A percentile compares a stretch with the other conserved stretches of the same genome.
These are phyloP conservation scores for Candida dendrica DNA, from an alignment of 805 yeast genomes.

Conservation along the genomic window DNA sequence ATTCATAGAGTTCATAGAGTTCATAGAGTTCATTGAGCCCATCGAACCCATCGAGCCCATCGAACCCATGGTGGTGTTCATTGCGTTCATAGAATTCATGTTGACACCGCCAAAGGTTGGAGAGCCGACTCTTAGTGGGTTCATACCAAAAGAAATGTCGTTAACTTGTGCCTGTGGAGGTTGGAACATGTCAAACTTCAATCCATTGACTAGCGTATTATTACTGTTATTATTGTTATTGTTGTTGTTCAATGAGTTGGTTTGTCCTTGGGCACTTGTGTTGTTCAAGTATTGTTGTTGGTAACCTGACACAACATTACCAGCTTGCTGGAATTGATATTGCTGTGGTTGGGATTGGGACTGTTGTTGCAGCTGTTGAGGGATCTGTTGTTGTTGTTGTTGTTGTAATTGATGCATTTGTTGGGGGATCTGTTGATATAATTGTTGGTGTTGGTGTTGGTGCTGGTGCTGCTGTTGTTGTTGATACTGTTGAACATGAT, in stretches of 20 bases:
- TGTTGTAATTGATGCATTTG: slow-evolving; percentile 6
- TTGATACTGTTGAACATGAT: background rate
- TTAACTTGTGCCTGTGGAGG: background rate
- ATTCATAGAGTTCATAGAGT: background rate
- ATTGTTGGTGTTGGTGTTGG: slow-evolving; percentile 2
- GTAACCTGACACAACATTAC: background rate
- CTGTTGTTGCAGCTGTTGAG: slow-evolving; percentile 1
- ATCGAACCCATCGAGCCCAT: background rate
- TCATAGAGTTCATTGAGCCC: too few species aligned
- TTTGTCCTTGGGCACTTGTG: background rate
- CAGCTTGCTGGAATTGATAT: background rate
- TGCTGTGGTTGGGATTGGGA: slow-evolving; percentile 8
- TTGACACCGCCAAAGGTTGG: too few species aligned
- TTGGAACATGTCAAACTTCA: background rate
- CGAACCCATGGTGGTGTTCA: background rate
- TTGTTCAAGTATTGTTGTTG: background rate
- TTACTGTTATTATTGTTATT: background rate
- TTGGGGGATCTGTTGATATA: slow-evolving; percentile 2
- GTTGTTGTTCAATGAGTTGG: background rate
- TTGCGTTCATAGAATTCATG: too few species aligned
- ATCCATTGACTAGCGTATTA: background rate
- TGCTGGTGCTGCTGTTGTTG: background rate
- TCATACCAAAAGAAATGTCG: background rate
- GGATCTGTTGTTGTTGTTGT: slow-evolving; percentile 6
- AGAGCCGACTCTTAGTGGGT: background rate